phyloP scores from a whole-genome alignment of 129 eudicot species.

The Arctium lappa region DNA sequence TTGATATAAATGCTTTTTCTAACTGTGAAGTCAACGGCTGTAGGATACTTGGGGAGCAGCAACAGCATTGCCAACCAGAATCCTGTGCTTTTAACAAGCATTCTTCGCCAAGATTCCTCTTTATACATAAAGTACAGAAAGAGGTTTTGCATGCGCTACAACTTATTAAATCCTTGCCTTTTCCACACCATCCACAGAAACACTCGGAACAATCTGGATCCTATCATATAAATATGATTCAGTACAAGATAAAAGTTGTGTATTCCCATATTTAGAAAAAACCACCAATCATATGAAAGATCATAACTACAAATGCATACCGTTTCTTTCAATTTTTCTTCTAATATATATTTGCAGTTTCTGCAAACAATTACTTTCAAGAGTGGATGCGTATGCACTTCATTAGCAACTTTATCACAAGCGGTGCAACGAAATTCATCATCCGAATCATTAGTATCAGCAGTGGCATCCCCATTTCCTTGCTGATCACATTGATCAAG shows the following conservation, averaged over 20 bases:
- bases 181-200: slow-evolving; percentile 82
- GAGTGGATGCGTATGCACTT: slow-evolving; percentile 58
- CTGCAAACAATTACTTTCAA: slow-evolving; percentile 61
- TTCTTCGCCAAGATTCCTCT: slow-evolving; percentile 71
- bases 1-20: slow-evolving; percentile 47
- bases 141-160: slow-evolving; percentile 56
- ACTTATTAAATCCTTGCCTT: slow-evolving; percentile 38
- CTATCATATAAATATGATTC: slow-evolving; percentile 29
- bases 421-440: slow-evolving; percentile 55
- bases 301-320: slow-evolving; percentile 23
- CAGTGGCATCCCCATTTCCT: slow-evolving; percentile 10
- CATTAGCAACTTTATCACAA: slow-evolving; percentile 50
- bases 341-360: slow-evolving; percentile 48
- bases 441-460: neutral
- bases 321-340: slow-evolving; percentile 45
- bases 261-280: neutral
- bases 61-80: slow-evolving; percentile 69
- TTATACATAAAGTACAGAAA: slow-evolving; percentile 56
- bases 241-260: neutral
- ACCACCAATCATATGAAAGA: neutral
- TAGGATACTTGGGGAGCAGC: slow-evolving; percentile 62
- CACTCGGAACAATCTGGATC: slow-evolving; percentile 60
- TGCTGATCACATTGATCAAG: slow-evolving; percentile 22
- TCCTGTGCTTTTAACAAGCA: slow-evolving; percentile 41
- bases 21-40: slow-evolving; percentile 46